Evolutionary conservation across 2,329 filamentous ascomycete genomes (phyloP).

Genomic region (Alternaria atra): DNA sequence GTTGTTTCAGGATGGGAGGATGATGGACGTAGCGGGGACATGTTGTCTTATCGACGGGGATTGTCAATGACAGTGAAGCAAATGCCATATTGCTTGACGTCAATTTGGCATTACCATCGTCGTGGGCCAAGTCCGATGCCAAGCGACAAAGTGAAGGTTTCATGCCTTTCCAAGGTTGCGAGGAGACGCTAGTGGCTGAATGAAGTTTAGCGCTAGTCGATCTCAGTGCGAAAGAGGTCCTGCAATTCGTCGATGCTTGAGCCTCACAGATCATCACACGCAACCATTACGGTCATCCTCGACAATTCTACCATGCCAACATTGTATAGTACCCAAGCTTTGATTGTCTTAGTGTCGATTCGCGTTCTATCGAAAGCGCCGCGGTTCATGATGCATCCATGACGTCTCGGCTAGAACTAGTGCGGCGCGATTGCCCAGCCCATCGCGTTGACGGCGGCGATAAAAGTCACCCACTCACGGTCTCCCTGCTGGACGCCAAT

Average conservation of each 20-base stretch:
- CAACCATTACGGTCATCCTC: not conserved
- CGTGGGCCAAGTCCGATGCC: conserved; percentile 1
- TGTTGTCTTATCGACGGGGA: not conserved
- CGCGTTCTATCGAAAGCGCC: not conserved
- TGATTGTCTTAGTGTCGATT: not conserved
- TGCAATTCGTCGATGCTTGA: not conserved
- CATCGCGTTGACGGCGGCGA: no score
- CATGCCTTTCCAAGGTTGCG: not conserved
- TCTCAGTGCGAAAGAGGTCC: not conserved
- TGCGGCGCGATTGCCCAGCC: no score
- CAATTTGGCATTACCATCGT: conserved; percentile 8
- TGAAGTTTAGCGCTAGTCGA: not conserved
- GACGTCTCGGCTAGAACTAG: conserved; percentile 15
- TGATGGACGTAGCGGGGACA: not conserved
- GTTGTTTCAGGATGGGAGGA: not conserved
- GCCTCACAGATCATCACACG: conserved; percentile 1
- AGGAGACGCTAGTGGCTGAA: not conserved
- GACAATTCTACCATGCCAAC: not conserved
- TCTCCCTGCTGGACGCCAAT: no score
- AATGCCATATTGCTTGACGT: conserved; percentile 15
- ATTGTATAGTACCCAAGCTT: not conserved
- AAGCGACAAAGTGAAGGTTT: conserved; percentile 13
- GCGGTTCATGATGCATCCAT: conserved; percentile 19
- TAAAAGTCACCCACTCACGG: no score
- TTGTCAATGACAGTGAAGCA: conserved; percentile 1